These are phyloP conservation scores for Globisporangium irregulare DNA, from an alignment of 352 stramenopile species.

Conservation along the genomic window DNA sequence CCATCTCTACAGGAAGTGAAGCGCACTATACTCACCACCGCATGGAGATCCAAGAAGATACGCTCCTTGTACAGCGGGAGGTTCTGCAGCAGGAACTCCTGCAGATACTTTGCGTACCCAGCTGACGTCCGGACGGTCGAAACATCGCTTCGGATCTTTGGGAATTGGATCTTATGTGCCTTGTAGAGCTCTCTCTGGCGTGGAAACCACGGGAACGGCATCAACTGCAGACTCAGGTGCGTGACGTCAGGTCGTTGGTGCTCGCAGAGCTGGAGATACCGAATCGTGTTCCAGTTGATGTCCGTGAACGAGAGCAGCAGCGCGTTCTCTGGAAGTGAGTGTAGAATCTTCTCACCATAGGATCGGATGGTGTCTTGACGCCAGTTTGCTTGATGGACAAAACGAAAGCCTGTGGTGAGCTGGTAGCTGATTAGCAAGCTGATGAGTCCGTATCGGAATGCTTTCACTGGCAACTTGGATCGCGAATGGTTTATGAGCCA, in stretches of 20 bases:
- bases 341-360: slow-evolving; percentile 43
- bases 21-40: slow-evolving; percentile 26
- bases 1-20: too few species aligned
- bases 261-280: slow-evolving; percentile 73
- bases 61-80: slow-evolving; percentile 16
- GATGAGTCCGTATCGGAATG: slow-evolving; percentile 20
- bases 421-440: slow-evolving; percentile 10
- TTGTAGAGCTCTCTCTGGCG: slow-evolving; percentile 40
- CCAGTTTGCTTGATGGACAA: neutral
- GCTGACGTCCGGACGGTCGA: slow-evolving; percentile 34
- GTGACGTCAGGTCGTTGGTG: slow-evolving; percentile 47
- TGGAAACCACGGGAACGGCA: slow-evolving; percentile 82
- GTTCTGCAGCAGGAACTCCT: slow-evolving; percentile 42
- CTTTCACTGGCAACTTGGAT: neutral
- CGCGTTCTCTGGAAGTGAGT: slow-evolving; percentile 33
- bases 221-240: slow-evolving; percentile 75
- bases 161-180: slow-evolving; percentile 27
- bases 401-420: slow-evolving; percentile 12
- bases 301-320: slow-evolving; percentile 81
- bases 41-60: slow-evolving; percentile 61
- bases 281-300: slow-evolving; percentile 80
- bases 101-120: slow-evolving; percentile 42
- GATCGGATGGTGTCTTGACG: slow-evolving; percentile 31
- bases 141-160: slow-evolving; percentile 25
- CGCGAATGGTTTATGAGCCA: slow-evolving; percentile 7